A percentile compares a stretch with the other conserved stretches of the same genome.
Evolutionary conservation across 768 basidiomycete genomes (phyloP).

Genomic region (Chalciporus pseudorubinellus): DNA sequence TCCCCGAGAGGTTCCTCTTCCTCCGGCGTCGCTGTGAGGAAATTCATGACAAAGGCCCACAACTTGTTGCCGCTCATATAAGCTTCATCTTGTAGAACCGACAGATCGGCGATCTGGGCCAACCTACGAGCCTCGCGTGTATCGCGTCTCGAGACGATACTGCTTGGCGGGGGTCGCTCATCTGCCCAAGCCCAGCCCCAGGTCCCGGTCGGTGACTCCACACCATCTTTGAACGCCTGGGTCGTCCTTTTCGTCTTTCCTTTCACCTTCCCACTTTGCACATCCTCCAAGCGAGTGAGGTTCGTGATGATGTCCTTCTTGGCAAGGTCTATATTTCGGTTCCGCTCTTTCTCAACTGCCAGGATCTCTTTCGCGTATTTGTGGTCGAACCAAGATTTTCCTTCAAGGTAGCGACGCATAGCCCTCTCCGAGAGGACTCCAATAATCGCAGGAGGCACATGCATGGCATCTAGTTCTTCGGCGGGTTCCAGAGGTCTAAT

Average conservation of each 20-base stretch:
- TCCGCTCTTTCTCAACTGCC: slow-evolving; percentile 64
- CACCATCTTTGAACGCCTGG: slow-evolving; percentile 27
- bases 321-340: slow-evolving; percentile 60
- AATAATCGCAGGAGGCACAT: slow-evolving; percentile 60
- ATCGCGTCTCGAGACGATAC: slow-evolving; percentile 87
- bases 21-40: slow-evolving; percentile 54
- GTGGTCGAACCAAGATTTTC: slow-evolving; percentile 56
- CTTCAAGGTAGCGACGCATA: slow-evolving; percentile 73
- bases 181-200: slow-evolving; percentile 87
- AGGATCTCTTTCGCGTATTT: slow-evolving; percentile 61
- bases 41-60: slow-evolving; percentile 66
- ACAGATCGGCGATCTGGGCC: slow-evolving; percentile 70
- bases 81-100: slow-evolving; percentile 55
- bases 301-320: slow-evolving; percentile 59
- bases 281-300: slow-evolving; percentile 43
- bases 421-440: slow-evolving; percentile 75
- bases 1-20: slow-evolving; percentile 33
- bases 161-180: slow-evolving; percentile 87
- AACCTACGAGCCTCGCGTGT: slow-evolving; percentile 74
- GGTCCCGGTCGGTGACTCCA: slow-evolving; percentile 47
- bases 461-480: slow-evolving; percentile 61
- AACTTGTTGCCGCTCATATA: slow-evolving; percentile 66
- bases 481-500: slow-evolving; percentile 79
- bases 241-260: slow-evolving; percentile 20
- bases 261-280: slow-evolving; percentile 15